Evolutionary conservation across 169 alveolate species (phyloP), one percentile per base, ranked within the genome.

Genomic region (Eimeria praecox): DNA sequence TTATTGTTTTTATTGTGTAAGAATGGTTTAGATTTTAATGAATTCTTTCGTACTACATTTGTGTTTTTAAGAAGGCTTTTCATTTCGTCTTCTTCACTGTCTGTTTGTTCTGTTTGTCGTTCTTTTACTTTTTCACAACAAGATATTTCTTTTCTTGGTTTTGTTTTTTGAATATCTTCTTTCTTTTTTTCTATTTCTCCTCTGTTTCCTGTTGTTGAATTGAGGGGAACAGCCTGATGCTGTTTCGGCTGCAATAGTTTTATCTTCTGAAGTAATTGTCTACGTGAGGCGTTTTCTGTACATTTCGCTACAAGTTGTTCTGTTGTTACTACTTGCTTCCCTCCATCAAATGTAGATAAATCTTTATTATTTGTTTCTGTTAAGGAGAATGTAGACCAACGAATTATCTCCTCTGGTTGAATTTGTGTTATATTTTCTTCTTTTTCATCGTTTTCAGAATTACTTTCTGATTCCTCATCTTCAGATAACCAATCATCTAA

Each of bases 1-100:
- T 35, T 22, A 14, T 38, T 44, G 33, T 6, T 30, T 44, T 78
- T 78, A 30, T 64, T 64, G 75, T 30, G 20, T 22, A 12, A 30
- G 35, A 64, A 30, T 1, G 35, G 64, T 64, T 18, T 16, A 64
- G 66, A 64, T 56, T 44, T 78, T 35, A 42, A 40, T 20, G 52
- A 40, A n/a, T 30, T 73, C 4, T 30, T 73, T 38, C 42, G 56
- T 1, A 42, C 89, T 44, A 18, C 12, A 14, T 59, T 0, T 20
- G 89, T 64, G 5, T 27, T 78, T 10, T 44, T 78, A 56, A 40
- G 46, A 40, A 78, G 62, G 89, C 24, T 78, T 24, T 78, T 64
- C 64, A 78, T 78, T 44, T 78, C 89, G 64, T 78, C 89, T 30
- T 73, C 75, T 16, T 73, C 89, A 64, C 89, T 78, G 5, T 78